Evolutionary conservation across 2,329 filamentous ascomycete genomes (phyloP).

Genomic region (Tolypocladium ovalisporum): DNA sequence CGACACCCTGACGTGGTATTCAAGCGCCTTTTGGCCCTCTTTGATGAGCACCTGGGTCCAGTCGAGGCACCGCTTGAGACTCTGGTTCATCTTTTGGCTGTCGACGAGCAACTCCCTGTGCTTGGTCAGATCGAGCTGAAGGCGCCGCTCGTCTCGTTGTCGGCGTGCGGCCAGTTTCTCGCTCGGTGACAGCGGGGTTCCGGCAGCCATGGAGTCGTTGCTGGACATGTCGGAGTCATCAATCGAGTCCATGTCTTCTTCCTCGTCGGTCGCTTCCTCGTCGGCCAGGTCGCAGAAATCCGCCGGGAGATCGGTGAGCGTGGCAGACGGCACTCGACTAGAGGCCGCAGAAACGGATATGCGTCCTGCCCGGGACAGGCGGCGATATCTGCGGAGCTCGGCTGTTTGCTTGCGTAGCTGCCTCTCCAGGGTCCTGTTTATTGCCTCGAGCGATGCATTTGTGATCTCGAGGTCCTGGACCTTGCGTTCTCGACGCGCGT

Average conservation of each 20-base stretch:
- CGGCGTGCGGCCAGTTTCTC: constrained; percentile 31
- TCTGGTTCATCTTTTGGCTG: constrained; percentile 92
- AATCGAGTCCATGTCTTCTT: constrained; percentile 36
- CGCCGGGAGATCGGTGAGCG: constrained; percentile 28
- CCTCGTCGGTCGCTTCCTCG: constrained; percentile 29
- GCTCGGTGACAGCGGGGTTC: constrained; percentile 29
- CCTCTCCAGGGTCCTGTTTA: constrained; percentile 85
- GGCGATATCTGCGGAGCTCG: constrained; percentile 74
- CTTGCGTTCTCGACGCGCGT: constrained; percentile 83
- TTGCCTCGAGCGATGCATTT: constrained; percentile 87
- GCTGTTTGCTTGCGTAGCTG: constrained; percentile 85
- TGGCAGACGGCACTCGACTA: constrained; percentile 32
- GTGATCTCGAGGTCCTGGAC: constrained; percentile 94
- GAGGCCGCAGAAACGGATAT: constrained; percentile 49
- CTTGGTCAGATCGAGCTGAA: constrained; percentile 77
- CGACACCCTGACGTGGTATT: constrained; percentile 66
- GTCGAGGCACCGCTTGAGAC: constrained; percentile 75
- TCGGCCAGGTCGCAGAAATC: constrained; percentile 39
- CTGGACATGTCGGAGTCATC: constrained; percentile 42
- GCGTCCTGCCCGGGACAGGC: constrained; percentile 72
- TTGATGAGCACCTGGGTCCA: constrained; percentile 87
- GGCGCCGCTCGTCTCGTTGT: constrained; percentile 67
- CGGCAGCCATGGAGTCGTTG: constrained; percentile 19
- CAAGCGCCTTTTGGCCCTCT: constrained; percentile 77
- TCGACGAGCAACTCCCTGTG: constrained; percentile 83